A percentile compares a stretch with the other conserved stretches of the same genome.
Evolutionary conservation across 305 asterid genomes (phyloP).

Genomic region (Nicotiana rustica): DNA sequence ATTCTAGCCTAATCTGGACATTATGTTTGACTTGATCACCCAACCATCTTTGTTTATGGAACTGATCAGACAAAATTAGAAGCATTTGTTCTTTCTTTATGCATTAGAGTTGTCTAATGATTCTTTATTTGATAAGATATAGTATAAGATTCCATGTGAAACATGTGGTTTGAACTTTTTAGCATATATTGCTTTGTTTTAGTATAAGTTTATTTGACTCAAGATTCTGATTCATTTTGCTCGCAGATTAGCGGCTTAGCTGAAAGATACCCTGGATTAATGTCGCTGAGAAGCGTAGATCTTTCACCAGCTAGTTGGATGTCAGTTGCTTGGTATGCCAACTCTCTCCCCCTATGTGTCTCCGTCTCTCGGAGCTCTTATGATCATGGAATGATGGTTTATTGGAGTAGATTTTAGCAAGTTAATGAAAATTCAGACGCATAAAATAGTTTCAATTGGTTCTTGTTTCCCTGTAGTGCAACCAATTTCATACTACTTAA

Average conservation of each 20-base stretch:
- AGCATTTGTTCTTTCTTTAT: slow-evolving; percentile 54
- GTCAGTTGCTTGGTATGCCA: slow-evolving; percentile 99
- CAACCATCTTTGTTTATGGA: background rate
- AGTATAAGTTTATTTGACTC: background rate
- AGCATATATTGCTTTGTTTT: background rate
- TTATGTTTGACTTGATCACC: background rate
- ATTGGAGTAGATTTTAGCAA: background rate
- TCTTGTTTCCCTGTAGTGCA: background rate
- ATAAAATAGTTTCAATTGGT: background rate
- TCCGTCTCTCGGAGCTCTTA: background rate
- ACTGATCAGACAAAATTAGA: background rate
- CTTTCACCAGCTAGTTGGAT: slow-evolving; percentile 99
- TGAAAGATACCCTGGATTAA: slow-evolving; percentile 77
- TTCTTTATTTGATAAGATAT: background rate
- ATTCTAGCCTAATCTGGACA: background rate
- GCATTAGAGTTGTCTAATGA: background rate
- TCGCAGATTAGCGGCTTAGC: slow-evolving; percentile 74
- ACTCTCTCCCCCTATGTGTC: slow-evolving; percentile 27
- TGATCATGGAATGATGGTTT: slow-evolving; percentile 22
- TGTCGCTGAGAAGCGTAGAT: slow-evolving; percentile 92
- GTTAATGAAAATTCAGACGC: background rate
- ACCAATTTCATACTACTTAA: background rate
- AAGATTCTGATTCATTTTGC: background rate
- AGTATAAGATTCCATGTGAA: slow-evolving; percentile 34
- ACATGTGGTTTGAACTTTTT: slow-evolving; percentile 34